These are phyloP conservation scores for Mycotypha africana DNA, from an alignment of 371 early-diverging fungal species.

Conservation along the genomic window DNA sequence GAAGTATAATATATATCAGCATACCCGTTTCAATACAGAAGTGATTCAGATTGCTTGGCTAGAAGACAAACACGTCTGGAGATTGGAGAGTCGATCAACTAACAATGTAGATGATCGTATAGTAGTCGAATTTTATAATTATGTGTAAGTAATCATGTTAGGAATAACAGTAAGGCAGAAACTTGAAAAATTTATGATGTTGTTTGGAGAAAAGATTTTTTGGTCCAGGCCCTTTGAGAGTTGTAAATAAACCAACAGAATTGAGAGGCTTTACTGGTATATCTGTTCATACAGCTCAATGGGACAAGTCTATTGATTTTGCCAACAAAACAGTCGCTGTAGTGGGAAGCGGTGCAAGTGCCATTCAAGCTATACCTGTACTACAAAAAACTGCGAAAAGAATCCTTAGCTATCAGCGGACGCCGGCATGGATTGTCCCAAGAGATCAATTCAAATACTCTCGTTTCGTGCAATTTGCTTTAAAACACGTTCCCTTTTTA, in stretches of 20 bases:
- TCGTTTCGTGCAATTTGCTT: conserved; percentile 22
- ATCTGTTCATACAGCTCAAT: conserved; percentile 35
- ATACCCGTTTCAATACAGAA: conserved; percentile 44
- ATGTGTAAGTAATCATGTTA: conserved; percentile 24
- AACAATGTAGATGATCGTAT: neutral
- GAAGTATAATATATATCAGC: conserved; percentile 41
- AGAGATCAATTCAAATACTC: conserved; percentile 24
- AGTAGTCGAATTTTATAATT: conserved; percentile 15
- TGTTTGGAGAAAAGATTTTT: neutral
- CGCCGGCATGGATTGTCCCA: conserved; percentile 41
- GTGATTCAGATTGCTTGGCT: conserved; percentile 40
- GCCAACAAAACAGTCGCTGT: conserved; percentile 47
- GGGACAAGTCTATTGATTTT: conserved; percentile 43
- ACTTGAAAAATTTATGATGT: no score
- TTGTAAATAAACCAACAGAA: conserved; percentile 8
- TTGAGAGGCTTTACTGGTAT: conserved; percentile 22
- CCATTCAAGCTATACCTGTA: conserved; percentile 45
- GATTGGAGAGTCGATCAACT: conserved; percentile 14
- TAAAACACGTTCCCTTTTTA: conserved; percentile 38
- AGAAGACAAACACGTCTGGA: conserved; percentile 40
- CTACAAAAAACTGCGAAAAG: conserved; percentile 31
- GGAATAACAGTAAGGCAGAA: no score
- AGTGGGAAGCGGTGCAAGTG: conserved; percentile 53
- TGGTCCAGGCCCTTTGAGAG: conserved; percentile 3
- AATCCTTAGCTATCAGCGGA: conserved; percentile 47